phyloP scores from a whole-genome alignment of 1,284 basidiomycete species.

The Xerocomus nothofagi region DNA sequence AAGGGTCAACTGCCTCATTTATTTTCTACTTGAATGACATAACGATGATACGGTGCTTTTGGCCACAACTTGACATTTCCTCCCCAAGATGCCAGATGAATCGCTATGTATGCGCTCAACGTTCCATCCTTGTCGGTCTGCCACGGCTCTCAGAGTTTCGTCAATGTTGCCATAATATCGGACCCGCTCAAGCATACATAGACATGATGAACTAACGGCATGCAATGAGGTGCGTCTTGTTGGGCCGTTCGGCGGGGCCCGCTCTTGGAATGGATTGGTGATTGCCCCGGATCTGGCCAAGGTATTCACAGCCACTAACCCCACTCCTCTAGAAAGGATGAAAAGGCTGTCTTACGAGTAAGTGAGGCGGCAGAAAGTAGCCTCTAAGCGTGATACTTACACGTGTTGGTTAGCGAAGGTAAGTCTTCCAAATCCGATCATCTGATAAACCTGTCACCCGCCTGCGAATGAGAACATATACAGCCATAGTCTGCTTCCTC shows the following conservation, averaged over 20 bases:
- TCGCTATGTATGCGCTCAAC: not conserved
- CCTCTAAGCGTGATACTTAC: not conserved
- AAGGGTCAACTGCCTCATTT: not conserved
- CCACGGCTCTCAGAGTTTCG: not conserved
- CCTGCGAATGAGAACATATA: not conserved
- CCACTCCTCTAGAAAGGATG: too few relatives aligned
- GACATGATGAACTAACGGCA: not conserved
- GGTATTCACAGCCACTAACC: not conserved
- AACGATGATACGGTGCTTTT: not conserved
- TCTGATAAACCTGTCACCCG: not conserved
- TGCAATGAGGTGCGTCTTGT: not conserved
- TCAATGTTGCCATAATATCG: not conserved
- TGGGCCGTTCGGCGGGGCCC: not conserved
- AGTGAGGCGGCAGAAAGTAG: not conserved
- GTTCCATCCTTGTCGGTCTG: not conserved
- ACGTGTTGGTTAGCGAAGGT: not conserved
- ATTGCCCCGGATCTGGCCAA: not conserved
- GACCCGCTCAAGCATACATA: not conserved
- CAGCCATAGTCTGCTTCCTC: not conserved
- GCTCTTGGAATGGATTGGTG: not conserved
- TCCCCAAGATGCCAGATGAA: not conserved
- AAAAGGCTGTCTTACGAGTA: not conserved
- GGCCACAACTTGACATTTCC: not conserved
- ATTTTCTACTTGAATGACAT: not conserved
- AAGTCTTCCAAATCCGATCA: not conserved